A percentile compares a stretch with the other conserved stretches of the same genome.
Evolutionary conservation across 2,329 filamentous ascomycete genomes (phyloP).

Genomic region (Laburnicola sp.): DNA sequence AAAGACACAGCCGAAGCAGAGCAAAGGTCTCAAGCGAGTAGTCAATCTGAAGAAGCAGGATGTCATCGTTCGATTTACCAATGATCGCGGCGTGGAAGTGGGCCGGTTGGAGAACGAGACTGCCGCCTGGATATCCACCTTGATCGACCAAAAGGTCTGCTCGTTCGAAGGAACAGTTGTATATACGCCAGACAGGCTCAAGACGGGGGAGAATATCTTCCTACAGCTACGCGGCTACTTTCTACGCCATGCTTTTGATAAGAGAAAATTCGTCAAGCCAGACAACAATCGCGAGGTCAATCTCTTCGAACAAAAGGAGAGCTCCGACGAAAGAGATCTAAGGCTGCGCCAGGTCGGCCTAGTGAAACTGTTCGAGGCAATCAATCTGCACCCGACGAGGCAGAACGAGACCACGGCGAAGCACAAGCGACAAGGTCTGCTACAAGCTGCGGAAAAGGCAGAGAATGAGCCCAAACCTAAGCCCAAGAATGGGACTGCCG

Average conservation of each 20-base stretch:
- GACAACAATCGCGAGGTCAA: slow-evolving; percentile 71
- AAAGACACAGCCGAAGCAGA: slow-evolving; percentile 63
- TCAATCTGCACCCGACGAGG: slow-evolving; percentile 76
- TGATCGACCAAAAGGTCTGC: slow-evolving; percentile 90
- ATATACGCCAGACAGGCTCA: slow-evolving; percentile 79
- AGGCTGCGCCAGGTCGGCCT: slow-evolving; percentile 83
- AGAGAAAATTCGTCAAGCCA: slow-evolving; percentile 62
- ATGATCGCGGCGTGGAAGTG: slow-evolving; percentile 75
- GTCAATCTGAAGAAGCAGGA: slow-evolving; percentile 71
- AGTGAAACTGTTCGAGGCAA: slow-evolving; percentile 85
- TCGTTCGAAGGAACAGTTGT: slow-evolving; percentile 85
- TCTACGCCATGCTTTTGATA: slow-evolving; percentile 72
- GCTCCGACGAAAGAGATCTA: slow-evolving; percentile 78
- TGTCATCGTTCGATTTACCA: slow-evolving; percentile 90
- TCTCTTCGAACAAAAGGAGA: slow-evolving; percentile 84
- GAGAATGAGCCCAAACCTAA: slow-evolving; percentile 63
- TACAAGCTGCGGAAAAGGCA: slow-evolving; percentile 84
- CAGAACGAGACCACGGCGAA: slow-evolving; percentile 74
- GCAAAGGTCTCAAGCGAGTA: slow-evolving; percentile 48
- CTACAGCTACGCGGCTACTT: slow-evolving; percentile 81
- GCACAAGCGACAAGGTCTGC: slow-evolving; percentile 78
- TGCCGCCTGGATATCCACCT: slow-evolving; percentile 86
- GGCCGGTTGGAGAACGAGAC: slow-evolving; percentile 84
- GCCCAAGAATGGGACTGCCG: slow-evolving; percentile 56
- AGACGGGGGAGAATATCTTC: slow-evolving; percentile 93